These are phyloP conservation scores for Phytophthora pinifolia DNA, from an alignment of 352 stramenopile genomes.

Conservation along the genomic window DNA sequence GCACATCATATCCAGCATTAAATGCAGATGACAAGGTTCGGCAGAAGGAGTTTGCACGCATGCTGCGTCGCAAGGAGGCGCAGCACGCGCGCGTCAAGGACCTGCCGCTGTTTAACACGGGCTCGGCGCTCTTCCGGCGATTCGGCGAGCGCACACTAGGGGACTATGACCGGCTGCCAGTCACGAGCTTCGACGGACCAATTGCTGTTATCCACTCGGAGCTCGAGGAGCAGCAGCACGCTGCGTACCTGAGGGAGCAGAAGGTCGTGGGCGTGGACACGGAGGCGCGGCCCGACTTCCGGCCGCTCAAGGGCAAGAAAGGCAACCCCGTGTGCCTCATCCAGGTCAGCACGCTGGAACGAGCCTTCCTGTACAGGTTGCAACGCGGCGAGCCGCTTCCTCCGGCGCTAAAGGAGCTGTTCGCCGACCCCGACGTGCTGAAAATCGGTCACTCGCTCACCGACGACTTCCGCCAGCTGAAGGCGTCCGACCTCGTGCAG, in stretches of 20 bases:
- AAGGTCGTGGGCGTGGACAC: conserved; percentile 71
- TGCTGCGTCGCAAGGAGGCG: conserved; percentile 52
- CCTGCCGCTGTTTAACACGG: conserved; percentile 66
- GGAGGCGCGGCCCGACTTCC: conserved; percentile 74
- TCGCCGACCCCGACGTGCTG: conserved; percentile 57
- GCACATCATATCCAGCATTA: not conserved
- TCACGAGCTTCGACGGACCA: conserved; percentile 46
- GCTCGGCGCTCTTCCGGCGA: conserved; percentile 49
- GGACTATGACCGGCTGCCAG: conserved; percentile 55
- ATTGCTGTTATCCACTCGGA: conserved; percentile 68
- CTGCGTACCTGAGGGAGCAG: conserved; percentile 53
- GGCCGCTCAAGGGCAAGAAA: conserved; percentile 40
- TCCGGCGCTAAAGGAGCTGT: conserved; percentile 55
- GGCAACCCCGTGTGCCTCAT: conserved; percentile 77
- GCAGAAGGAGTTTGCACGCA: conserved; percentile 50
- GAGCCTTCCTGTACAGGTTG: conserved; percentile 74
- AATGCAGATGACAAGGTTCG: conserved; percentile 7
- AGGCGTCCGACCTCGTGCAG: conserved; percentile 55
- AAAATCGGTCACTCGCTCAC: conserved; percentile 81
- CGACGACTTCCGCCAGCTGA: conserved; percentile 72
- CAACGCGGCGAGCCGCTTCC: conserved; percentile 51
- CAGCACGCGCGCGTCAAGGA: conserved; percentile 57
- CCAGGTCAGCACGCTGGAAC: conserved; percentile 75
- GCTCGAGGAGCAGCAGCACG: conserved; percentile 51
- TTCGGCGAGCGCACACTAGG: conserved; percentile 51